phyloP scores from a whole-genome alignment of 2,329 filamentous ascomycete genomes.

The Neobulgaria alba region DNA sequence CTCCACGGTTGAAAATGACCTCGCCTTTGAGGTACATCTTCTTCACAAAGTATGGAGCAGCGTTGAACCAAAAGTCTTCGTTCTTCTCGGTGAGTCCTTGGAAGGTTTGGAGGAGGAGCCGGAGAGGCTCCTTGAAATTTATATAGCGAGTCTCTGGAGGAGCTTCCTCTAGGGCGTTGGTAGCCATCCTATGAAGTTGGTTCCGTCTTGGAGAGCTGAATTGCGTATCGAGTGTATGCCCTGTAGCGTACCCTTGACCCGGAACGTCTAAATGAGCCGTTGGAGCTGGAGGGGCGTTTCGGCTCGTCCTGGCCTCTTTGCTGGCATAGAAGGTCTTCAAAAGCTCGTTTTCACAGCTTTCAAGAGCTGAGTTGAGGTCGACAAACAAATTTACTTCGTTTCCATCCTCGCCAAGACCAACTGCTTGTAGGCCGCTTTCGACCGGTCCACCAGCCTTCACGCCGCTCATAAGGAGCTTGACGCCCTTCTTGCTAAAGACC shows the following conservation, averaged over 20 bases:
- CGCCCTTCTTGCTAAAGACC: conserved; percentile 65
- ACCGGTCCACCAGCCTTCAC: conserved; percentile 68
- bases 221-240: conserved; percentile 39
- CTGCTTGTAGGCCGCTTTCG: conserved; percentile 70
- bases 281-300: conserved; percentile 33
- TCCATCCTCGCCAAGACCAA: conserved; percentile 68
- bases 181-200: conserved; percentile 71
- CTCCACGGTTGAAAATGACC: conserved; percentile 69
- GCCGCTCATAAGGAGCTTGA: conserved; percentile 76
- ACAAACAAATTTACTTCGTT: conserved; percentile 74
- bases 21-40: conserved; percentile 60
- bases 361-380: conserved; percentile 84
- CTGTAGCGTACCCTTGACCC: neutral
- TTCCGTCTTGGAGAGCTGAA: conserved; percentile 72
- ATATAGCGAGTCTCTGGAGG: conserved; percentile 62
- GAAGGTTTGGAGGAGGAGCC: conserved; percentile 92
- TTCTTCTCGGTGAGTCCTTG: conserved; percentile 76
- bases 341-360: conserved; percentile 91
- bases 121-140: conserved; percentile 80
- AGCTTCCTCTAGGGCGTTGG: conserved; percentile 60
- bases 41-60: conserved; percentile 64
- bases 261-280: conserved; percentile 25
- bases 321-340: conserved; percentile 70
- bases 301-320: conserved; percentile 49
- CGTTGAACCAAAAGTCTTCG: conserved; percentile 92